Base-by-base conservation (phyloP, 768 basidiomycete species). In the Hirschioporus abietinus region DNA sequence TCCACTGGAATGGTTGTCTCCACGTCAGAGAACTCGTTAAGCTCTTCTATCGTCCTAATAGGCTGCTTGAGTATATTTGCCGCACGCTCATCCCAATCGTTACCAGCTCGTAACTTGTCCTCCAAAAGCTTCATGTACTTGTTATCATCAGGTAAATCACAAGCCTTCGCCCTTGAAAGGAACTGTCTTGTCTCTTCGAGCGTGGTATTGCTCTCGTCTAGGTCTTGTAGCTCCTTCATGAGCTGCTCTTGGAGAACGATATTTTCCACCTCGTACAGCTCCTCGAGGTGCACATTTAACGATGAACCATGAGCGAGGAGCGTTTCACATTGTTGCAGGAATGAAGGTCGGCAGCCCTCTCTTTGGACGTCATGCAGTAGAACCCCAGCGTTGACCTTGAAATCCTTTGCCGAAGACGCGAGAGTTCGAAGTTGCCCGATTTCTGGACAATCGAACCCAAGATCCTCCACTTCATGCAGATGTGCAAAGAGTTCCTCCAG, bases 391-490 rank as follows among this genome's bases (percentile, higher is more conserved):
- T 84, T 85, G 63, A 74, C 71, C 70, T 84, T 87, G 61, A 84
- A 84, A 42, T 87, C 85, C 71, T 92, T 89, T 6, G 91, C 88
- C 67, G 86, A 84, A 60, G 83, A 77, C 7, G 84, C 86, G 52
- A 92, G 77, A 18, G 71, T 75, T 61, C 79, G 81, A 30, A 93
- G 82, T 6, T 78, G 73, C 15, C 74, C 77, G 30, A 94, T 89
- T 76, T 97, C 95, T 5, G 85, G 84, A 60, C 88, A 85, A 68
- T 96, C 93, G 71, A 97, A 97, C 0, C 93, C 93, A 17, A 97
- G 84, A 9, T 76, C 80, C 65, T 92, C 87, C 6, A 91, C 93
- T 72, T 95, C 88, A 2, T 78, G 73, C 18, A 97, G 77, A 12
- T 96, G 79, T 1, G 80, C 78, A 69, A 89, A 86, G 9, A 96